Percentiles rank a stretch among this genome's conserved stretches.
phyloP scores from a whole-genome alignment of 2,329 filamentous ascomycete genomes.

The Fusarium hostae region DNA sequence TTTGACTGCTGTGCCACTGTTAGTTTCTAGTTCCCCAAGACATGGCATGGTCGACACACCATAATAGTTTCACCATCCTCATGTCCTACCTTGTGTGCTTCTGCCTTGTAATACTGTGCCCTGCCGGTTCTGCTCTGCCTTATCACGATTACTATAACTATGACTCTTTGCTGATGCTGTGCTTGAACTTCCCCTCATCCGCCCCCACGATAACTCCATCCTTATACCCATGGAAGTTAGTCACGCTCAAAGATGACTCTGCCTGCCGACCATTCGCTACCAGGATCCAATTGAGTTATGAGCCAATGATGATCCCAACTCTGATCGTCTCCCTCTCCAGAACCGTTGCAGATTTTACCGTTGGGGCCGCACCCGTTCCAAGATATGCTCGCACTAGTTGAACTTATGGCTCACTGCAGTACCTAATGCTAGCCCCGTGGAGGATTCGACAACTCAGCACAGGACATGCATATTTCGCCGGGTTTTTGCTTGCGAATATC shows the following conservation, averaged over 20 bases:
- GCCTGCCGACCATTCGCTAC: slow-evolving; percentile 17
- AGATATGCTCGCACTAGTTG: slow-evolving; percentile 21
- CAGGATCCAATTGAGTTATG: slow-evolving; percentile 14
- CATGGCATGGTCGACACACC: slow-evolving; percentile 8
- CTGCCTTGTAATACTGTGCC: slow-evolving; percentile 12
- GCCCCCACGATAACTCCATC: slow-evolving; percentile 5
- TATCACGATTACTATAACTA: slow-evolving; percentile 14
- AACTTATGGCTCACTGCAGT: slow-evolving; percentile 21
- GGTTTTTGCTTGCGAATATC: slow-evolving; percentile 15
- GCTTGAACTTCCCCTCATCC: slow-evolving; percentile 18
- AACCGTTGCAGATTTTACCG: slow-evolving; percentile 28
- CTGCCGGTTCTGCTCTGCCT: slow-evolving; percentile 20
- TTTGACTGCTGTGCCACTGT: slow-evolving; percentile 26
- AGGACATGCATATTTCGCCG: slow-evolving; percentile 19
- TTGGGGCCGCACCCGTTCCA: slow-evolving; percentile 12
- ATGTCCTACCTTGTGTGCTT: slow-evolving; percentile 5
- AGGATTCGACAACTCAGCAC: slow-evolving; percentile 29
- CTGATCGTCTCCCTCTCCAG: not conserved
- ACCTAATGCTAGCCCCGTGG: not conserved
- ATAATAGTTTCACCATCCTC: slow-evolving; percentile 6
- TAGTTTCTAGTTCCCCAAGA: not conserved
- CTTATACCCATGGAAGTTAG: slow-evolving; percentile 11
- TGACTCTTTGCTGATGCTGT: not conserved
- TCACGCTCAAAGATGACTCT: slow-evolving; percentile 29
- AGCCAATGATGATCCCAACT: slow-evolving; percentile 15